Conservation (phyloP, 768 basidiomycete genomes). For the Phanerochaete sordida region DNA sequence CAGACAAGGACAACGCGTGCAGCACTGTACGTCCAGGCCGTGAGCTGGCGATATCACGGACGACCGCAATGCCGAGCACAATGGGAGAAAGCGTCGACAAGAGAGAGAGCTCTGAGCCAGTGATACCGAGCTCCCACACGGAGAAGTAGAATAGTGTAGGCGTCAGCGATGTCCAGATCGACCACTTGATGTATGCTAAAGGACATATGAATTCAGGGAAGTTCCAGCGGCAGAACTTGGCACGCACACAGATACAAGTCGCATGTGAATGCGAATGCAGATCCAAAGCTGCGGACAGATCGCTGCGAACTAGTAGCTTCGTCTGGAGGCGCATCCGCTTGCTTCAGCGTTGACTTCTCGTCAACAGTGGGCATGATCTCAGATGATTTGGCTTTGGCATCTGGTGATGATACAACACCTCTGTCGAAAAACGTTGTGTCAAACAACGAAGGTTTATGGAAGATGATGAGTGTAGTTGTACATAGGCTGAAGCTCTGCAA, state of each 20-base stretch:
- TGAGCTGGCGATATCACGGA: conserved; percentile 45
- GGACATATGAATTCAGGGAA: background rate
- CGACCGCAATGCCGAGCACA: conserved; percentile 45
- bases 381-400: background rate
- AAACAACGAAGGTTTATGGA: conserved; percentile 25
- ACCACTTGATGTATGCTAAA: conserved; percentile 78
- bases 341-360: background rate
- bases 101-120: conserved; percentile 77
- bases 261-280: conserved; percentile 29
- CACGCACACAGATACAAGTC: conserved; percentile 62
- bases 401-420: conserved; percentile 2
- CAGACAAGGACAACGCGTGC: conserved; percentile 47
- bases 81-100: conserved; percentile 68
- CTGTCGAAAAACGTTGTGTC: conserved; percentile 3
- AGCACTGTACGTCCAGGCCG: conserved; percentile 47
- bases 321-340: background rate
- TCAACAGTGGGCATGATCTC: background rate
- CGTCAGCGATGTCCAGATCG: conserved; percentile 73
- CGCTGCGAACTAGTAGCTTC: background rate
- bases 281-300: background rate
- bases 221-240: background rate
- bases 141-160: conserved; percentile 90
- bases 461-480: conserved; percentile 43
- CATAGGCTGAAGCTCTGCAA: conserved; percentile 33
- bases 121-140: conserved; percentile 84